Evolutionary conservation across 345 rosid species (phyloP).

Genomic region (Arabidopsis suecica): DNA sequence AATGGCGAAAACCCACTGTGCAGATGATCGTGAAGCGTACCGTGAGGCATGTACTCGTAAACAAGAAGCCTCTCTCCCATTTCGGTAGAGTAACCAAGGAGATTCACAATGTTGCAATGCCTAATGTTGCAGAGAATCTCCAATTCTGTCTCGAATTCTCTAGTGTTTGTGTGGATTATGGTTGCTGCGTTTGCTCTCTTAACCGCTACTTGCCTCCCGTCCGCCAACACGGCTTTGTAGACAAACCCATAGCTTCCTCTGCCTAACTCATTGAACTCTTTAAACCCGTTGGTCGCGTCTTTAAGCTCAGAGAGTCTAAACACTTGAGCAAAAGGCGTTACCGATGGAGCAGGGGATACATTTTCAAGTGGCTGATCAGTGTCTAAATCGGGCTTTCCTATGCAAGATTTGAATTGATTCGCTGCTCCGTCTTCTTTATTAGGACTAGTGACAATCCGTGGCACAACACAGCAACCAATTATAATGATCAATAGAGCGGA

Average conservation of each 20-base stretch:
- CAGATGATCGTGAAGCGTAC: constrained; percentile 84
- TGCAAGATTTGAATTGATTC: constrained; percentile 60
- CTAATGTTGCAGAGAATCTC: constrained; percentile 77
- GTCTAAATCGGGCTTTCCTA: constrained; percentile 61
- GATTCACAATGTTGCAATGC: constrained; percentile 82
- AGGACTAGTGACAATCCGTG: constrained; percentile 42
- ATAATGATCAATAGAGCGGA: constrained; percentile 53
- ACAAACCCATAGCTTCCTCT: constrained; percentile 93
- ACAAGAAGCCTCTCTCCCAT: constrained; percentile 93
- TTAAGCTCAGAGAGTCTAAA: constrained; percentile 85
- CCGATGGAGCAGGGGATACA: constrained; percentile 49
- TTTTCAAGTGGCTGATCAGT: constrained; percentile 44
- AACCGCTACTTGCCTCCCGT: constrained; percentile 88
- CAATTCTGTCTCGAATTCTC: constrained; percentile 82
- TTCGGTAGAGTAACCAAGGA: constrained; percentile 80
- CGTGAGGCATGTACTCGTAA: constrained; percentile 90
- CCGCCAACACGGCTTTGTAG: constrained; percentile 76
- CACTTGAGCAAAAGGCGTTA: constrained; percentile 66
- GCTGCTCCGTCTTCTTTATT: constrained; percentile 54
- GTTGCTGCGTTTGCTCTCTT: constrained; percentile 96
- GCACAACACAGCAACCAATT: constrained; percentile 59
- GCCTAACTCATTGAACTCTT: constrained; percentile 91
- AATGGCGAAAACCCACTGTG: constrained; percentile 80
- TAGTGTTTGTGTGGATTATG: constrained; percentile 76
- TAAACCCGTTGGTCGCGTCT: constrained; percentile 94